These are phyloP conservation scores for Amanita muscaria DNA, from an alignment of 768 basidiomycete genomes.

Conservation along the genomic window DNA sequence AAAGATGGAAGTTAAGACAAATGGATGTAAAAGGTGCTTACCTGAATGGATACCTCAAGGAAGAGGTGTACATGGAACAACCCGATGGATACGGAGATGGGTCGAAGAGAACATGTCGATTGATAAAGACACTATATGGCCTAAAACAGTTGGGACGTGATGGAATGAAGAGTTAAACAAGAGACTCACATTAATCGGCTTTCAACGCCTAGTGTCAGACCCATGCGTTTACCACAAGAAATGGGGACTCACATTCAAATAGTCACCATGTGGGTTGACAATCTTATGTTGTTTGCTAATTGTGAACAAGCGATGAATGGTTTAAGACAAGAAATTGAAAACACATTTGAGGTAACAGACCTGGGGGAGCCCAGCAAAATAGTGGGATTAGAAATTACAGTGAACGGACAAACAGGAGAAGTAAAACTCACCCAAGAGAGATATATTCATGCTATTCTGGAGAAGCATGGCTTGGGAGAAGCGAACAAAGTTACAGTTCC, in stretches of 20 bases:
- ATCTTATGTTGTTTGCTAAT: background rate
- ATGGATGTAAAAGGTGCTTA: constrained; percentile 34
- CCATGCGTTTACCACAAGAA: constrained; percentile 10
- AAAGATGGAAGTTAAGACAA: constrained; percentile 27
- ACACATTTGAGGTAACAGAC: constrained; percentile 16
- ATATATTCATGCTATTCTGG: constrained; percentile 15
- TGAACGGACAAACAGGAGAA: constrained; percentile 6
- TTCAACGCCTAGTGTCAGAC: constrained; percentile 8
- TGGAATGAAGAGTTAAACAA: constrained; percentile 20
- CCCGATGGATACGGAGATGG: constrained; percentile 24
- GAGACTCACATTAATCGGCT: constrained; percentile 12
- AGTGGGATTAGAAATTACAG: constrained; percentile 19
- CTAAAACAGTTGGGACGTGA: constrained; percentile 23
- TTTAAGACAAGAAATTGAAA: constrained; percentile 6
- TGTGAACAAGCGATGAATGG: background rate
- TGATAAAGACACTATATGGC: constrained; percentile 28
- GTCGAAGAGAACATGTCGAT: constrained; percentile 15
- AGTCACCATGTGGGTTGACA: background rate
- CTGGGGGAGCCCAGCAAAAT: constrained; percentile 18
- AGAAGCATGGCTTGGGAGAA: constrained; percentile 8
- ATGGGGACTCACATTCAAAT: background rate
- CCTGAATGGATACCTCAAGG: constrained; percentile 20
- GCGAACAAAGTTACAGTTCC: constrained; percentile 8
- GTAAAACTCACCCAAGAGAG: constrained; percentile 14
- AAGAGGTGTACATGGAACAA: constrained; percentile 32